Percentiles rank a stretch among this genome's conserved stretches.
Evolutionary conservation across 78 protist species (phyloP).

Genomic region (Dictyostelium capitatum): DNA sequence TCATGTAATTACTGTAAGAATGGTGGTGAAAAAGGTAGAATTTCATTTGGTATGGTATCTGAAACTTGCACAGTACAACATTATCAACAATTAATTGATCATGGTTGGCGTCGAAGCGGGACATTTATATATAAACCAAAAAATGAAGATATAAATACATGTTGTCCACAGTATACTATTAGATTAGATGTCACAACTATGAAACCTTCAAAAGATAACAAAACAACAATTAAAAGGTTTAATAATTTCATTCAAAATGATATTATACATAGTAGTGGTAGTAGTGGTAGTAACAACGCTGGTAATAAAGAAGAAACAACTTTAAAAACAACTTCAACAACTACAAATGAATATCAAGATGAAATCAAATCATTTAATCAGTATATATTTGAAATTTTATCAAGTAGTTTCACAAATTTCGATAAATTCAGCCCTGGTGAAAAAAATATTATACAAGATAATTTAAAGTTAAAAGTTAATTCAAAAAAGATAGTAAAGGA

Average conservation of each 20-base stretch:
- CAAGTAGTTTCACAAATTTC: too few relatives aligned
- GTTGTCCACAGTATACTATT: constrained; percentile 87
- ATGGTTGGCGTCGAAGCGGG: constrained; percentile 88
- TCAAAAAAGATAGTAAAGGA: background rate
- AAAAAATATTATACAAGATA: background rate
- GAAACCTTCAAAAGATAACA: constrained; percentile 53
- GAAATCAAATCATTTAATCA: too few relatives aligned
- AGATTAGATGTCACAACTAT: constrained; percentile 56
- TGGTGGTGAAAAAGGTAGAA: constrained; percentile 47
- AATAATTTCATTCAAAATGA: constrained; percentile 19
- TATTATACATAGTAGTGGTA: background rate
- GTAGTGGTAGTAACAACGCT: background rate
- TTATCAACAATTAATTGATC: constrained; percentile 60
- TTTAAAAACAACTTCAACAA: background rate
- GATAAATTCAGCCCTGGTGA: too few relatives aligned
- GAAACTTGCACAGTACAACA: constrained; percentile 47
- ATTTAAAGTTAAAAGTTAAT: constrained; percentile 9
- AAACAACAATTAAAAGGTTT: constrained; percentile 6
- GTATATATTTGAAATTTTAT: too few relatives aligned
- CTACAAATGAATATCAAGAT: background rate
- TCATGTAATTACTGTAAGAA: constrained; percentile 61
- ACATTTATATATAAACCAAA: constrained; percentile 83
- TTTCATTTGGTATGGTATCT: constrained; percentile 48
- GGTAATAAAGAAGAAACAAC: background rate
- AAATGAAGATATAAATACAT: background rate